Conservation (phyloP, 257 asterid genomes). For the Solanum neorickii region DNA sequence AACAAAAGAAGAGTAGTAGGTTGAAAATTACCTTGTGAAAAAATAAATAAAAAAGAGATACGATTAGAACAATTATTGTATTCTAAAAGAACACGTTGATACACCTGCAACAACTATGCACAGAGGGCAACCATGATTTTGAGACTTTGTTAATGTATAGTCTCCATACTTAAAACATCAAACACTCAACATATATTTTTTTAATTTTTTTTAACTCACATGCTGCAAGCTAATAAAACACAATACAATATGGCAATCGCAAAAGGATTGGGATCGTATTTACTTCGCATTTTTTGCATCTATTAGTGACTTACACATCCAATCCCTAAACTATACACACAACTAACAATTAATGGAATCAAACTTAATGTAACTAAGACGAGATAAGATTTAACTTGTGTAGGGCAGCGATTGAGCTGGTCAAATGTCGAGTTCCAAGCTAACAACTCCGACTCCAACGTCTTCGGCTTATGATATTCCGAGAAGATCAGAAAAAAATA, state of each 20-base stretch:
- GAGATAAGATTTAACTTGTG: too few species aligned
- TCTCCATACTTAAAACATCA: not conserved
- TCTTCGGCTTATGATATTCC: too few species aligned
- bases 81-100: not conserved
- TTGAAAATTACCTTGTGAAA: not conserved
- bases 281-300: not conserved
- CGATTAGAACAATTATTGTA: too few species aligned
- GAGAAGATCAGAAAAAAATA: too few species aligned
- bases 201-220: too few species aligned
- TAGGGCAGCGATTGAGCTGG: too few species aligned
- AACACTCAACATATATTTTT: not conserved
- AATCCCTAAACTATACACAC: not conserved
- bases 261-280: not conserved
- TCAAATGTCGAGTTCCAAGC: too few species aligned
- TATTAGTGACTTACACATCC: not conserved
- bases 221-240: not conserved
- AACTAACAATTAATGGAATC: too few species aligned
- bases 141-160: not conserved
- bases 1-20: not conserved
- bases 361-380: too few species aligned
- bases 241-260: too few species aligned
- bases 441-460: too few species aligned
- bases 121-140: not conserved
- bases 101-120: not conserved
- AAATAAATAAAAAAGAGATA: not conserved